Evolutionary conservation across 1,284 basidiomycete genomes (phyloP).

Genomic region (Boletus nobilissimus): DNA sequence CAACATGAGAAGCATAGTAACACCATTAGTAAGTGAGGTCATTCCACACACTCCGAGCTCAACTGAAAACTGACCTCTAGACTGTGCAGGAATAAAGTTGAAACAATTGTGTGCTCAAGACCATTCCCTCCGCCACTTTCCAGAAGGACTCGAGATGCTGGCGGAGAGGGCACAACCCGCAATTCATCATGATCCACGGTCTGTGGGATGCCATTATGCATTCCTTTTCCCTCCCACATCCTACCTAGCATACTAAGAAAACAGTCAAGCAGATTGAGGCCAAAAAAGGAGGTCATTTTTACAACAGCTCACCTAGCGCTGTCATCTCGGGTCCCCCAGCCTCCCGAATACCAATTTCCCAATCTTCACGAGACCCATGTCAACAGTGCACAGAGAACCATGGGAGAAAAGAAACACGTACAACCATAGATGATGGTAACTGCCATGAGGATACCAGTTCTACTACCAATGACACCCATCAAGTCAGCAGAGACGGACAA

Average conservation of each 20-base stretch:
- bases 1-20: no score
- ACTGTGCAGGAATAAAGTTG: neutral
- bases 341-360: constrained; percentile 57
- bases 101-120: neutral
- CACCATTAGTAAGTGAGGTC: no score
- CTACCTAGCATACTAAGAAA: constrained; percentile 14
- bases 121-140: neutral
- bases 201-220: no score
- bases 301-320: constrained; percentile 74
- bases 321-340: constrained; percentile 80
- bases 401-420: constrained; percentile 37
- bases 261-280: constrained; percentile 13
- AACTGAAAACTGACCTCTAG: neutral
- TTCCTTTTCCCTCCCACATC: constrained; percentile 18
- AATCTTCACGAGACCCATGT: constrained; percentile 29
- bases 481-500: constrained; percentile 96
- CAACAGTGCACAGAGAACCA: neutral
- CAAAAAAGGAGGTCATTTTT: constrained; percentile 29
- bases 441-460: constrained; percentile 98
- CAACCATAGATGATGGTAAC: constrained; percentile 97
- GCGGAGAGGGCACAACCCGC: neutral
- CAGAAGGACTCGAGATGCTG: neutral
- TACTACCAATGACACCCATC: constrained; percentile 95
- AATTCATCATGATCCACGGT: neutral
- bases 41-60: neutral